These are phyloP conservation scores for Aegilops longissima DNA, from an alignment of 176 grass and related monocot species.

Conservation along the genomic window DNA sequence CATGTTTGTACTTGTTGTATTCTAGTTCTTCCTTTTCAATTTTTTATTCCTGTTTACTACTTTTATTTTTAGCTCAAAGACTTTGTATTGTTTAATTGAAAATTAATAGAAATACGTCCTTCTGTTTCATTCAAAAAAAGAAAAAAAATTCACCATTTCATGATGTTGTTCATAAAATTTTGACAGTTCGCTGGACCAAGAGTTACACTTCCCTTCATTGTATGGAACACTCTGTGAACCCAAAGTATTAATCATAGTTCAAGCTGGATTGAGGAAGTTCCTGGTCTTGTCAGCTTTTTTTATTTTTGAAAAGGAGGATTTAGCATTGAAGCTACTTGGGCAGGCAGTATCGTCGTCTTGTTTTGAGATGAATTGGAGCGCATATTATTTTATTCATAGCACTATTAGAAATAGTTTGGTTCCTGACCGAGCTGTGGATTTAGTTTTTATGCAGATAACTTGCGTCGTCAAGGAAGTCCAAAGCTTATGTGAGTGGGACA, in stretches of 20 bases:
- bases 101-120: too few relatives aligned
- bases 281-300: background rate
- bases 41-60: too few relatives aligned
- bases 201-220: constrained; percentile 3
- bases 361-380: too few relatives aligned
- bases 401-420: background rate
- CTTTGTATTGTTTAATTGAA: too few relatives aligned
- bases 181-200: background rate
- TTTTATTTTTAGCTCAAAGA: too few relatives aligned
- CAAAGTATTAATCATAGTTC: constrained; percentile 19
- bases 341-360: background rate
- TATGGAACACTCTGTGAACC: constrained; percentile 1
- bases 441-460: background rate
- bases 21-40: too few relatives aligned
- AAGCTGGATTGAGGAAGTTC: background rate
- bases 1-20: too few relatives aligned
- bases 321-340: background rate
- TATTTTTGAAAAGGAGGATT: too few relatives aligned
- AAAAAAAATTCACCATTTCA: background rate
- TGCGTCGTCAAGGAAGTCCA: background rate
- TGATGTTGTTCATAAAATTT: background rate
- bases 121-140: too few relatives aligned
- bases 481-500: background rate
- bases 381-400: background rate
- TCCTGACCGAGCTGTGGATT: background rate